Conservation (phyloP, 1,284 basidiomycete species). For the Ustilago vetiveriae region DNA sequence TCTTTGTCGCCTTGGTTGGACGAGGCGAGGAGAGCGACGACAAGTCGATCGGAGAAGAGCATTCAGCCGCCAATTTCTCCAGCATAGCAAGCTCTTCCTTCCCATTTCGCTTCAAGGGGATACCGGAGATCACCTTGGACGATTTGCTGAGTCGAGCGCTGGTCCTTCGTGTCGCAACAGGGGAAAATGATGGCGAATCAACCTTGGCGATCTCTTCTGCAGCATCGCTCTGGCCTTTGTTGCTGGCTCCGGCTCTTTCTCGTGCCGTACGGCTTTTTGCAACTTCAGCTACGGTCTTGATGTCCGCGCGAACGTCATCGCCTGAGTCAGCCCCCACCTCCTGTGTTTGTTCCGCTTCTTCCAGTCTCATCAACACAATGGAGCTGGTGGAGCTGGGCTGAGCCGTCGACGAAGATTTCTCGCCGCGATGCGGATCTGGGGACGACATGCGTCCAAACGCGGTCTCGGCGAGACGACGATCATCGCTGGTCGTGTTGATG, state of each 20-base stretch:
- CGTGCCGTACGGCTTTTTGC: background rate
- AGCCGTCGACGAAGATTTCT: background rate
- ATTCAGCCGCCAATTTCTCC: slow-evolving; percentile 6
- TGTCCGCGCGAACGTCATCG: background rate
- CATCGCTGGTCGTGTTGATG: slow-evolving; percentile 25
- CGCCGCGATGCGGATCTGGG: background rate
- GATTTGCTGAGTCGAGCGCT: background rate
- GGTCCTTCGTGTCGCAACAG: background rate
- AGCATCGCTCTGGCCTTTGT: slow-evolving; percentile 5
- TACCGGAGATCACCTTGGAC: background rate
- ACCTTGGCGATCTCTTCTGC: background rate
- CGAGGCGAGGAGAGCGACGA: slow-evolving; percentile 11
- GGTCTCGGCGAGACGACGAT: slow-evolving; percentile 25
- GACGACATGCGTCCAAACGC: slow-evolving; percentile 37
- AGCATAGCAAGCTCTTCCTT: slow-evolving; percentile 17
- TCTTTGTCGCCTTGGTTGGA: slow-evolving; percentile 1
- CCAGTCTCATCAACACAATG: background rate
- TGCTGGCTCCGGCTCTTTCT: slow-evolving; percentile 7
- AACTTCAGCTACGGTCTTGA: background rate
- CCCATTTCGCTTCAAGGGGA: slow-evolving; percentile 22
- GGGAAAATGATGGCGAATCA: background rate
- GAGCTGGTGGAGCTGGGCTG: background rate
- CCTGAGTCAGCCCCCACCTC: background rate
- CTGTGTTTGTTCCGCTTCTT: background rate
- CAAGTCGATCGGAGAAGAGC: slow-evolving; percentile 8